Evolutionary conservation across 805 yeast species (phyloP).

Genomic region (Kazachstania africana): DNA sequence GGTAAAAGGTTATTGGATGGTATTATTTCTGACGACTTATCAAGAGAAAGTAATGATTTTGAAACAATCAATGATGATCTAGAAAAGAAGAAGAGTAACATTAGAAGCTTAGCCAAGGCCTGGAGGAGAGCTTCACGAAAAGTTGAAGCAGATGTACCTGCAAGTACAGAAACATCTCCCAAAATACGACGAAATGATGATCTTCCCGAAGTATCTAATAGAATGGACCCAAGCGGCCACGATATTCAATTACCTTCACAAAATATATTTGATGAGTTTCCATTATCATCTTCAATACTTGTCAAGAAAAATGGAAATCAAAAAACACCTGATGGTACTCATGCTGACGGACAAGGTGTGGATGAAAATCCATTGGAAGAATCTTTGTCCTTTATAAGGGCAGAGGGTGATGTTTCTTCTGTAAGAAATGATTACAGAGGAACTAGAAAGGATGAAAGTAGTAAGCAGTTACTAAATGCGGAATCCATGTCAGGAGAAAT

Average conservation of each 20-base stretch:
- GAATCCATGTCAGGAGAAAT: background rate
- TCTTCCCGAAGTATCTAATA: background rate
- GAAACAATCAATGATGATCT: background rate
- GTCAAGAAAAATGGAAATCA: background rate
- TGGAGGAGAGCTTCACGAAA: too few relatives aligned
- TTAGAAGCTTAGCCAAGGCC: too few relatives aligned
- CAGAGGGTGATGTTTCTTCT: background rate
- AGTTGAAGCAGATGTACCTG: background rate
- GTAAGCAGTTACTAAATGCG: background rate
- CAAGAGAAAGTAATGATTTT: slow-evolving; percentile 1
- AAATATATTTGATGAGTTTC: slow-evolving; percentile 5
- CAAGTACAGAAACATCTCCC: background rate
- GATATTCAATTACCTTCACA: slow-evolving; percentile 1
- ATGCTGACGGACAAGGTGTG: background rate
- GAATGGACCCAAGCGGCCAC: background rate
- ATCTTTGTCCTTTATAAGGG: background rate
- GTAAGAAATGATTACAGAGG: background rate
- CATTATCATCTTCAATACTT: slow-evolving; percentile 9
- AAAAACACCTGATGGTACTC: background rate
- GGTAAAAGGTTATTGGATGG: slow-evolving; percentile 9
- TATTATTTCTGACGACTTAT: slow-evolving; percentile 8
- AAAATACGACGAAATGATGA: background rate
- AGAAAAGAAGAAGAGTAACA: background rate
- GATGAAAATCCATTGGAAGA: background rate
- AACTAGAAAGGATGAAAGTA: background rate